phyloP scores from a whole-genome alignment of 495 filamentous ascomycete genomes.

The Coniosporium apollinis region DNA sequence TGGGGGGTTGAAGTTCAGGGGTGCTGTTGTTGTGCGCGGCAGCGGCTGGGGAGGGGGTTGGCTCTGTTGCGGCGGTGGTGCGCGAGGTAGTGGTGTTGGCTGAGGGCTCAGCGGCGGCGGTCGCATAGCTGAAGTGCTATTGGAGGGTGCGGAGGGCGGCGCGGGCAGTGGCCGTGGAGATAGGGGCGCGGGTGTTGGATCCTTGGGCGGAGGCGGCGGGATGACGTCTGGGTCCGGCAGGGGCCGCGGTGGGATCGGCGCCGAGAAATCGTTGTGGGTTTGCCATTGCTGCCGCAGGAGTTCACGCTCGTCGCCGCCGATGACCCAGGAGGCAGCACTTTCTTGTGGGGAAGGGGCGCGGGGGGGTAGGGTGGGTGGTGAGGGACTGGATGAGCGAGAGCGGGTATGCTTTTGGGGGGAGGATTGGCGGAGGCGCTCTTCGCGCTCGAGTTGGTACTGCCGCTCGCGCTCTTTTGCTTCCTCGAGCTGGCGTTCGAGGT shows the following conservation, averaged over 20 bases:
- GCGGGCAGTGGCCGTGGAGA: neutral
- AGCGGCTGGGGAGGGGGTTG: conserved; percentile 20
- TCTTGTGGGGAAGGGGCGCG: conserved; percentile 28
- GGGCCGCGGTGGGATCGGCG: conserved; percentile 15
- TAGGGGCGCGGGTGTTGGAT: neutral
- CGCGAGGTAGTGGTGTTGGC: conserved; percentile 2
- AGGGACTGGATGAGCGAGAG: conserved; percentile 10
- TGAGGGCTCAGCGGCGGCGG: conserved; percentile 2
- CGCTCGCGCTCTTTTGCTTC: conserved; percentile 71
- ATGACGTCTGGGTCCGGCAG: conserved; percentile 18
- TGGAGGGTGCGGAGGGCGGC: conserved; percentile 1
- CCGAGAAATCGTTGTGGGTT: too few relatives aligned
- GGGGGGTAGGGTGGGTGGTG: conserved; percentile 25
- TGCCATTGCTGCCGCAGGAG: conserved; percentile 56
- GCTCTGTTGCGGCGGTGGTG: neutral
- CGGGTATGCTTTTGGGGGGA: conserved; percentile 11
- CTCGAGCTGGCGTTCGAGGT: conserved; percentile 75
- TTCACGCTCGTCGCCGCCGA: conserved; percentile 56
- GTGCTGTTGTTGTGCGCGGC: conserved; percentile 19
- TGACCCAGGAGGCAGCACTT: conserved; percentile 47
- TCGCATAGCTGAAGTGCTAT: conserved; percentile 4
- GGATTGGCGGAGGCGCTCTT: conserved; percentile 32
- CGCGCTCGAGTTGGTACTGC: conserved; percentile 67
- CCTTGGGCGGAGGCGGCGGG: conserved; percentile 26
- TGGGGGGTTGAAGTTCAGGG: conserved; percentile 1